Base-by-base conservation (phyloP, 257 asterid species). In the Solanum medicagineum region DNA sequence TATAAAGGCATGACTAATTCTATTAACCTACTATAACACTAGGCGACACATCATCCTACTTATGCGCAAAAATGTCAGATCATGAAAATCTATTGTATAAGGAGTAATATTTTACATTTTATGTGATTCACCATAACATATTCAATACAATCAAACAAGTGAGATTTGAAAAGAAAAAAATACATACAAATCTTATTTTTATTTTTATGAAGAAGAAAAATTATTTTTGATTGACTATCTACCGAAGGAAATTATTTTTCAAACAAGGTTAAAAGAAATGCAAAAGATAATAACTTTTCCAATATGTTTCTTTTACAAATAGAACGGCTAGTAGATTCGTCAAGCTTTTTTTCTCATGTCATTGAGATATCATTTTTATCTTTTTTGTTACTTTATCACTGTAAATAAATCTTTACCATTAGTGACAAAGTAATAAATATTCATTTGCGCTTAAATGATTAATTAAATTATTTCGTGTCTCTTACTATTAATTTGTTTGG, bases 91-190 rank as follows among this genome's bases (percentile, higher is more conserved):
- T 51, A 11, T 51, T 51, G 16, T 51, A 51, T 11, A 51, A 51
- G 3, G 32, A 29, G 3, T 2, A 29, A 29, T 29, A 29, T 29
- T 29, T 29, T 29, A 29, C 32, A 29, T 29, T 29, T 29, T 29
- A 29, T 29, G 32, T 29, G 3, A 32, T 32, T 32, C 36, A 32
- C 0, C 36, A 32, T 51, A 51, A 12, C 16, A 51, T 51, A 51
- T 47, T 47, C 13, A 10, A 47, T 36, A 36, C 5, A 36, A 36
- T 4, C 42, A 2, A 36, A 36, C 2, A 4, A 24, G 10, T 24
- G 2, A 3, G 0, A 24, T 63, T 12, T 24, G 42, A 0, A 12
- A 6, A 24, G 2, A 1, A 22, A 11, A 22, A 5, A 4, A 0
- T 12, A 4, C 0, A 62, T 0, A 5, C 0, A 2, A 0, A 63